Percentiles rank a stretch among this genome's conserved stretches.
Conservation (phyloP, 768 basidiomycete species). For the Suillus plorans region DNA sequence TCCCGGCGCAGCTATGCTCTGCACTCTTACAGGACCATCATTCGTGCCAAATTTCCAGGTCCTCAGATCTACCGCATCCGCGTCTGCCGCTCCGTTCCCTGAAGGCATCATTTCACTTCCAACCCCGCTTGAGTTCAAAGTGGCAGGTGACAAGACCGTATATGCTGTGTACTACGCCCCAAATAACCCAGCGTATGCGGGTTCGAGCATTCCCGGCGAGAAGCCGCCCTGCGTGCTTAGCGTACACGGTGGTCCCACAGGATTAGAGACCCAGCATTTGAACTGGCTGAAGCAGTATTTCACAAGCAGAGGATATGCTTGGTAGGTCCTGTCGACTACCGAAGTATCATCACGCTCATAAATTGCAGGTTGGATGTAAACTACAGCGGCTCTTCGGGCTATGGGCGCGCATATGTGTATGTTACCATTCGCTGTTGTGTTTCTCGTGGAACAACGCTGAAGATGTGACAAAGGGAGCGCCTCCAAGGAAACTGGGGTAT, state of each 20-base stretch:
- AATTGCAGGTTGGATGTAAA: slow-evolving; percentile 71
- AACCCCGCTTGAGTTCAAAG: neutral
- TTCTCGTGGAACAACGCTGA: neutral
- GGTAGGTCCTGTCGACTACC: slow-evolving; percentile 37
- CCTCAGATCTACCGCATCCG: slow-evolving; percentile 9
- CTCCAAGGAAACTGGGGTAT: slow-evolving; percentile 69
- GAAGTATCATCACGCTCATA: neutral
- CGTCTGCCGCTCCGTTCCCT: slow-evolving; percentile 5
- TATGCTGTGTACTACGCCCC: slow-evolving; percentile 66
- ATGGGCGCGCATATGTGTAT: slow-evolving; percentile 63
- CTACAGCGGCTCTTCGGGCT: slow-evolving; percentile 72
- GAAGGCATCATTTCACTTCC: slow-evolving; percentile 24
- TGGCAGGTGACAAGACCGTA: slow-evolving; percentile 33
- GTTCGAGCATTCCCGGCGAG: slow-evolving; percentile 43
- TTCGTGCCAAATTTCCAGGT: slow-evolving; percentile 2
- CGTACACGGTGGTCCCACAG: slow-evolving; percentile 74
- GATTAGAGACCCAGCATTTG: slow-evolving; percentile 42
- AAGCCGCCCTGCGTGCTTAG: slow-evolving; percentile 64
- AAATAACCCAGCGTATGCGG: slow-evolving; percentile 54
- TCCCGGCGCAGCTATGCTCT: slow-evolving; percentile 2
- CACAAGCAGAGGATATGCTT: slow-evolving; percentile 67
- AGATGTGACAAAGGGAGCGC: slow-evolving; percentile 37
- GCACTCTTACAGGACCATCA: slow-evolving; percentile 9
- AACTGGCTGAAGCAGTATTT: slow-evolving; percentile 59
- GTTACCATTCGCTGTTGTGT: slow-evolving; percentile 3